Conservation (phyloP, 345 rosid genomes). For the Citrus maxima region DNA sequence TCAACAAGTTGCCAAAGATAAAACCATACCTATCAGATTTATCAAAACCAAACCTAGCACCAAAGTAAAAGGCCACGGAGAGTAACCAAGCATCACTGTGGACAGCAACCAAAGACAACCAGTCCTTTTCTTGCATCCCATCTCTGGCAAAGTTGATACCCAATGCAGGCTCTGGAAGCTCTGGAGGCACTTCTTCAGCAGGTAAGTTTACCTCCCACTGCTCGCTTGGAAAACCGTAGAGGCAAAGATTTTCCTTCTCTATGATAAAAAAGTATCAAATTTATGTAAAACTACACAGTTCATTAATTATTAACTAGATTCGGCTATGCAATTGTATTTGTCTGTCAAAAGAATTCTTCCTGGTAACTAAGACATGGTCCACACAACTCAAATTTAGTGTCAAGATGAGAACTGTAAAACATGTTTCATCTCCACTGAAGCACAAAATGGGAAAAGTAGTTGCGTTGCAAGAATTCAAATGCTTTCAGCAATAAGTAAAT, state of each 20-base stretch:
- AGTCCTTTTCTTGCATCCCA: constrained; percentile 66
- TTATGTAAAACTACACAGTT: not conserved
- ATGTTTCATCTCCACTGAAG: not conserved
- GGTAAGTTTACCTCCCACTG: constrained; percentile 65
- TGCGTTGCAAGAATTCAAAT: not conserved
- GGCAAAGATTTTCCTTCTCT: constrained; percentile 60
- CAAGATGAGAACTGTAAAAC: not conserved
- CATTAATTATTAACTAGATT: not conserved
- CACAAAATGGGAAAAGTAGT: not conserved
- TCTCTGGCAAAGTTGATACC: constrained; percentile 65
- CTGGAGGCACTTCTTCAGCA: constrained; percentile 67
- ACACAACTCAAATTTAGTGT: not conserved
- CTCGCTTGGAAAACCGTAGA: constrained; percentile 52
- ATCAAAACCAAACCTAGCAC: constrained; percentile 55
- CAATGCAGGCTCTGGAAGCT: constrained; percentile 60
- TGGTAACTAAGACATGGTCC: not conserved
- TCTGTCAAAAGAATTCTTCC: not conserved
- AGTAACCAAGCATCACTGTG: constrained; percentile 63
- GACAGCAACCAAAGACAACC: constrained; percentile 57
- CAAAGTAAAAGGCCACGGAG: constrained; percentile 57
- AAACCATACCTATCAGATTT: constrained; percentile 47
- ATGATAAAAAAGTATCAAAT: not conserved
- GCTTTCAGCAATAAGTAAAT: not conserved
- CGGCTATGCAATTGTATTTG: not conserved
- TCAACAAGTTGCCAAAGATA: not conserved